phyloP scores from a whole-genome alignment of 805 yeast species.

The Scheffersomyces amazonensis region DNA sequence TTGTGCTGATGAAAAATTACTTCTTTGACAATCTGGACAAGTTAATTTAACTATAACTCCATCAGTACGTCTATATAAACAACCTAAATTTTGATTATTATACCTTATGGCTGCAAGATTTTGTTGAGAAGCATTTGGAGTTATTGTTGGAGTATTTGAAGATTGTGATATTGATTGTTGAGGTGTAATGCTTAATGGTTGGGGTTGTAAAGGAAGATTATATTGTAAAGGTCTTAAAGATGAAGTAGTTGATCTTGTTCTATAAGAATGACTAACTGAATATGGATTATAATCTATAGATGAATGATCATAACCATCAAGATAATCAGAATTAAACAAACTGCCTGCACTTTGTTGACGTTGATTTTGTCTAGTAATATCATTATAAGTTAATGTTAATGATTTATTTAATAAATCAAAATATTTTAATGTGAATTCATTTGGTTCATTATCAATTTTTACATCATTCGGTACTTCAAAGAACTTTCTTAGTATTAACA shows the following conservation, averaged over 20 bases:
- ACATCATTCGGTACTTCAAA: constrained; percentile 39
- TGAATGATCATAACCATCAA: neutral
- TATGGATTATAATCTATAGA: neutral
- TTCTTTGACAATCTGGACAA: constrained; percentile 65
- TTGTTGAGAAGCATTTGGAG: neutral
- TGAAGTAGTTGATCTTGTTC: constrained; percentile 51
- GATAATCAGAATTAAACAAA: neutral
- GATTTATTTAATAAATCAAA: constrained; percentile 33
- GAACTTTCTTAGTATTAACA: constrained; percentile 48
- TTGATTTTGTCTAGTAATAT: constrained; percentile 1
- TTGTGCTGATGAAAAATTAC: constrained; percentile 75
- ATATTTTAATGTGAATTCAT: constrained; percentile 43
- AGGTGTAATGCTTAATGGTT: constrained; percentile 14
- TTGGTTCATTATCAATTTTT: constrained; percentile 41
- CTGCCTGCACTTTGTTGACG: neutral
- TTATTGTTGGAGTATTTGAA: neutral
- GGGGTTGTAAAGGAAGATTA: neutral
- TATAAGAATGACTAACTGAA: constrained; percentile 27
- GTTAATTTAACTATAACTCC: constrained; percentile 66
- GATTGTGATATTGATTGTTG: constrained; percentile 16
- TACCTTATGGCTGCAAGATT: no score
- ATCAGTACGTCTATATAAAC: constrained; percentile 66
- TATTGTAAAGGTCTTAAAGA: constrained; percentile 48
- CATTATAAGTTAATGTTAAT: constrained; percentile 26
- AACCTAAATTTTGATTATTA: constrained; percentile 35